These are phyloP conservation scores for Tulasnella sp. DNA, from an alignment of 768 basidiomycete genomes.

Conservation along the genomic window DNA sequence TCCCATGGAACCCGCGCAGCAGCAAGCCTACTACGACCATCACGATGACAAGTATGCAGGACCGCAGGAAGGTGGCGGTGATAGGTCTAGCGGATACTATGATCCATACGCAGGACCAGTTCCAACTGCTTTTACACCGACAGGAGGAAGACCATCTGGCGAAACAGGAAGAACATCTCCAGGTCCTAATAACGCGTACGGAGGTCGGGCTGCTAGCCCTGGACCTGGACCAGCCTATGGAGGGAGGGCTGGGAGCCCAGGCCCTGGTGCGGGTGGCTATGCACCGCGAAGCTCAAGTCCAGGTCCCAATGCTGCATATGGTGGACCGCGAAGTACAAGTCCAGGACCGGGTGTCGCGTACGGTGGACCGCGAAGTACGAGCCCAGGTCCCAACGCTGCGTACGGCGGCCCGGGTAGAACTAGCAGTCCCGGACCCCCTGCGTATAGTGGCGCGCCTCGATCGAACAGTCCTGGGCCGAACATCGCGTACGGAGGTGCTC, in stretches of 20 bases:
- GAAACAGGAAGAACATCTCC: constrained; percentile 26
- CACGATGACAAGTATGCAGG: constrained; percentile 34
- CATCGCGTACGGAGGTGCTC: constrained; percentile 24
- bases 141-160: background rate
- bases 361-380: constrained; percentile 10
- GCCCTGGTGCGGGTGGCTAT: background rate
- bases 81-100: constrained; percentile 37
- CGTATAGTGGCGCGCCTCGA: constrained; percentile 27
- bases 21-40: constrained; percentile 33
- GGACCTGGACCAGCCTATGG: constrained; percentile 39
- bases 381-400: constrained; percentile 13
- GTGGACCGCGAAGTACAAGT: constrained; percentile 17
- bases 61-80: constrained; percentile 6
- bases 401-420: constrained; percentile 2
- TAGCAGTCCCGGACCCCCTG: constrained; percentile 38
- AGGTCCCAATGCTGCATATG: constrained; percentile 22
- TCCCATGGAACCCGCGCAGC: constrained; percentile 7
- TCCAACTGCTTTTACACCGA: constrained; percentile 40
- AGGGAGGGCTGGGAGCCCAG: background rate
- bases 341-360: constrained; percentile 27
- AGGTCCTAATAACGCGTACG: constrained; percentile 22
- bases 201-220: constrained; percentile 29
- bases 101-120: constrained; percentile 76
- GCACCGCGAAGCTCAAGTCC: constrained; percentile 18
- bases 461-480: constrained; percentile 7